Evolutionary conservation across 2,329 filamentous ascomycete genomes (phyloP).

Genomic region (Alternaria arbusti): DNA sequence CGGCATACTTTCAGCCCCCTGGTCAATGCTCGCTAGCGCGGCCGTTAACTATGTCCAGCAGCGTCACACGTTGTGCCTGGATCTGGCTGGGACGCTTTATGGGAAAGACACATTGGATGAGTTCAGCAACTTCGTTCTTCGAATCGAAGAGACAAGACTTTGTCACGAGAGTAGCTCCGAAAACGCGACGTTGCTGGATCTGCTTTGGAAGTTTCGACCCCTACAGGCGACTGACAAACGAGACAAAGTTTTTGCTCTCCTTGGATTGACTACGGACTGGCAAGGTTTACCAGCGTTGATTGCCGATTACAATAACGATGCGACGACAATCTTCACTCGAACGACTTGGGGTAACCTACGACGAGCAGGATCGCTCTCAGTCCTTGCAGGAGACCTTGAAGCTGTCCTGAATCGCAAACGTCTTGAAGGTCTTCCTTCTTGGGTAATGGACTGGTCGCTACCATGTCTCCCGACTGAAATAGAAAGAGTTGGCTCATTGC

Average conservation of each 20-base stretch:
- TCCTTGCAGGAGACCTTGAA: slow-evolving; percentile 25
- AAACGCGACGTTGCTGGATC: slow-evolving; percentile 14
- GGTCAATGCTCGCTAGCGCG: slow-evolving; percentile 27
- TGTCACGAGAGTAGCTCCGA: not conserved
- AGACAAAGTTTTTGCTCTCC: slow-evolving; percentile 27
- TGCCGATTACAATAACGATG: slow-evolving; percentile 15
- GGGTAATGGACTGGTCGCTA: slow-evolving; percentile 31
- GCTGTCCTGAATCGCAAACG: slow-evolving; percentile 20
- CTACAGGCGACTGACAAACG: slow-evolving; percentile 26
- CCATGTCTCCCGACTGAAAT: slow-evolving; percentile 22
- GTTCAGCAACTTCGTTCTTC: slow-evolving; percentile 22
- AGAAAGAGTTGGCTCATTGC: slow-evolving; percentile 19
- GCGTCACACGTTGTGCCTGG: slow-evolving; percentile 14
- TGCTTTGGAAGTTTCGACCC: slow-evolving; percentile 27
- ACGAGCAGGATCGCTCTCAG: slow-evolving; percentile 12
- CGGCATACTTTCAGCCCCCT: slow-evolving; percentile 26
- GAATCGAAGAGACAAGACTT: slow-evolving; percentile 20
- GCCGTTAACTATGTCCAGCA: slow-evolving; percentile 19
- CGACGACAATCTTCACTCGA: slow-evolving; percentile 2
- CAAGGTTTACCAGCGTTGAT: slow-evolving; percentile 9
- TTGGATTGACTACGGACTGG: slow-evolving; percentile 25
- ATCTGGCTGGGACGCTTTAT: slow-evolving; percentile 4
- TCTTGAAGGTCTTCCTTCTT: slow-evolving; percentile 19
- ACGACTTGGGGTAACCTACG: slow-evolving; percentile 15
- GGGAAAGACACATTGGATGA: slow-evolving; percentile 16